These are phyloP conservation scores for Paramarasmius palmivorus DNA, from an alignment of 1,284 basidiomycete species.

Conservation along the genomic window DNA sequence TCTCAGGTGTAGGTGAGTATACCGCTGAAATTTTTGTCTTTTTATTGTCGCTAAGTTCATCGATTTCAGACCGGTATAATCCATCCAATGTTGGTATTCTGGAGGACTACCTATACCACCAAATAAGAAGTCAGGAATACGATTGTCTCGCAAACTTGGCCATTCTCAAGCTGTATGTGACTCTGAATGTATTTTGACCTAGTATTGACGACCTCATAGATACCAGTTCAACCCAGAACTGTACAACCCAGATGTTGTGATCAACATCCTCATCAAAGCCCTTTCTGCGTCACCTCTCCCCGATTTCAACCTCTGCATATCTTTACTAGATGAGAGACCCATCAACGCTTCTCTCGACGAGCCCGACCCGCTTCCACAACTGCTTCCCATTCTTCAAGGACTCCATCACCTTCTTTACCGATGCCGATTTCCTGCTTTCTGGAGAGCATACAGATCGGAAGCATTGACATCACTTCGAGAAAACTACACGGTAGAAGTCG, in stretches of 20 bases:
- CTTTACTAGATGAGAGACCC: conserved; percentile 80
- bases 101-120: conserved; percentile 93
- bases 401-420: conserved; percentile 81
- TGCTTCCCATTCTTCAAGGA: conserved; percentile 75
- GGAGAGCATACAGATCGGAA: conserved; percentile 71
- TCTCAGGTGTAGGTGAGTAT: conserved; percentile 84
- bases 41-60: conserved; percentile 9
- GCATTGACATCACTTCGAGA: conserved; percentile 73
- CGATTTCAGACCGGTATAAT: conserved; percentile 84
- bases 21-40: neutral
- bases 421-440: conserved; percentile 91
- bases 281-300: conserved; percentile 82
- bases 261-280: conserved; percentile 94
- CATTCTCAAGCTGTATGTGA: conserved; percentile 77
- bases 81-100: conserved; percentile 90
- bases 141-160: conserved; percentile 93
- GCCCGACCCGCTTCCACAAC: conserved; percentile 72
- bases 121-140: conserved; percentile 88
- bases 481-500: conserved; percentile 82
- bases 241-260: conserved; percentile 89
- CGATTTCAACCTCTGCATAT: conserved; percentile 93
- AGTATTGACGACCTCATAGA: conserved; percentile 40
- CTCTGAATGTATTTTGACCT: neutral
- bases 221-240: conserved; percentile 97
- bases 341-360: conserved; percentile 68